phyloP scores from a whole-genome alignment of 768 basidiomycete species.

The Amanita exitialis region DNA sequence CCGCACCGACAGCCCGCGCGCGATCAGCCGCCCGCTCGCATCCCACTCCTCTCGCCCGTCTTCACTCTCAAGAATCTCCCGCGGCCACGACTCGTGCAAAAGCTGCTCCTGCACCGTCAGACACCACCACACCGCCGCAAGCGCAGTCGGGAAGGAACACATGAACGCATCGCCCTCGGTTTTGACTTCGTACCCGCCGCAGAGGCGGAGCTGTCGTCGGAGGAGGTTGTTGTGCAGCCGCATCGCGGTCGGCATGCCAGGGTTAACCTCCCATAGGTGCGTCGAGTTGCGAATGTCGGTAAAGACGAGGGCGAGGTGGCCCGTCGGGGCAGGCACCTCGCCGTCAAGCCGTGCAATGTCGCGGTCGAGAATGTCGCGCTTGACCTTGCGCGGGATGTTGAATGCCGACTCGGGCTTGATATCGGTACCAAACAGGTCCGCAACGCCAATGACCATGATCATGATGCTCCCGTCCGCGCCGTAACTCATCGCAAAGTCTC shows the following conservation, averaged over 20 bases:
- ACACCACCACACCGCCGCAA: constrained; percentile 85
- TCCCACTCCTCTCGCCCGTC: constrained; percentile 81
- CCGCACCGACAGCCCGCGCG: constrained; percentile 84
- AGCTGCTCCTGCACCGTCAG: constrained; percentile 79
- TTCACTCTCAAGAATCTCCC: constrained; percentile 86
- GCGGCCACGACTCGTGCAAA: constrained; percentile 78
- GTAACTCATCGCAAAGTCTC: constrained; percentile 95
- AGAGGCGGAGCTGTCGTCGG: constrained; percentile 75
- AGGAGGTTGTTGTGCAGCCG: constrained; percentile 81
- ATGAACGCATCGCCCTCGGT: constrained; percentile 99
- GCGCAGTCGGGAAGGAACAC: constrained; percentile 89
- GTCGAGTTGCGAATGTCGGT: constrained; percentile 98
- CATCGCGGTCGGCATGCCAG: constrained; percentile 93
- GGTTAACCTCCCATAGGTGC: constrained; percentile 90
- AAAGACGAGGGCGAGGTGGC: constrained; percentile 89
- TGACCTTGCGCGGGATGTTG: constrained; percentile 20
- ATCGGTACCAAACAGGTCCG: constrained; percentile 51
- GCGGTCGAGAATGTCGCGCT: constrained; percentile 47
- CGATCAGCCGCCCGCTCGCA: constrained; percentile 53
- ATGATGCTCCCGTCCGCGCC: constrained; percentile 90
- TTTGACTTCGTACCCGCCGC: constrained; percentile 98
- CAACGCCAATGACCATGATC: constrained; percentile 93
- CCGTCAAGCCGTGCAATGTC: constrained; percentile 53
- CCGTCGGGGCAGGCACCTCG: constrained; percentile 78
- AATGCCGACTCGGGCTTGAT: constrained; percentile 10